Percentiles rank a stretch among this genome's conserved stretches.
Evolutionary conservation across 2,329 filamentous ascomycete genomes (phyloP).

Genomic region (Graphium sp.): DNA sequence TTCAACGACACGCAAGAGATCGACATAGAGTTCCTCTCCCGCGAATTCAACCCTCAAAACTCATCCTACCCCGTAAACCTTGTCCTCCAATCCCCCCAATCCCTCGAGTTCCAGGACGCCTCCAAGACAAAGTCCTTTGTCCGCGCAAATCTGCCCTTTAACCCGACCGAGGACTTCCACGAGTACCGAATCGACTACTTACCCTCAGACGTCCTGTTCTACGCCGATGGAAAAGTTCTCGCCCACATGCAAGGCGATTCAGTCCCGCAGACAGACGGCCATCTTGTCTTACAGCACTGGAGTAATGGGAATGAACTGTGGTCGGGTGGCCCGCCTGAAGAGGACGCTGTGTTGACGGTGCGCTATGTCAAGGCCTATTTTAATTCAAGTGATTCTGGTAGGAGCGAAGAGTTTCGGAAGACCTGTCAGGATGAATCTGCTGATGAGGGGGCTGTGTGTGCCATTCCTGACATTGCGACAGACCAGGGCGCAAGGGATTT

Average conservation of each 20-base stretch:
- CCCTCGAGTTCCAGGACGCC: conserved; percentile 42
- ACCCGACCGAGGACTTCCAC: conserved; percentile 49
- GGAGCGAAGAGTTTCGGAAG: conserved; percentile 19
- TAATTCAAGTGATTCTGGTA: conserved; percentile 40
- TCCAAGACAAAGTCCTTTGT: conserved; percentile 39
- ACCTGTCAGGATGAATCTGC: conserved; percentile 20
- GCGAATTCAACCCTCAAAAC: conserved; percentile 35
- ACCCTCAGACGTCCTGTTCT: conserved; percentile 46
- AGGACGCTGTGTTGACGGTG: conserved; percentile 46
- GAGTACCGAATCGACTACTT: conserved; percentile 70
- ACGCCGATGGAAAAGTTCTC: conserved; percentile 43
- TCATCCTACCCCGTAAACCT: conserved; percentile 48
- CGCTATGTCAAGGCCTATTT: conserved; percentile 66
- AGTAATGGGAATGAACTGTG: conserved; percentile 58
- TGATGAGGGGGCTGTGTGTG: conserved; percentile 22
- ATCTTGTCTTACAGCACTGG: conserved; percentile 60
- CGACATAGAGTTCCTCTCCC: conserved; percentile 64
- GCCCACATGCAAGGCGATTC: conserved; percentile 36
- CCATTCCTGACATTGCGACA: conserved; percentile 27
- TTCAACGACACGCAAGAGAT: conserved; percentile 67
- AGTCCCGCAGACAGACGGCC: conserved; percentile 43
- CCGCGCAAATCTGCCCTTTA: conserved; percentile 43
- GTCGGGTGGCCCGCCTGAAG: conserved; percentile 51
- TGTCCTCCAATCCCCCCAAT: conserved; percentile 53
- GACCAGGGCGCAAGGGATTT: conserved; percentile 14